A percentile compares a stretch with the other conserved stretches of the same genome.
phyloP scores from a whole-genome alignment of 2,329 filamentous ascomycete genomes.

The Paraphoma chrysanthemicola region DNA sequence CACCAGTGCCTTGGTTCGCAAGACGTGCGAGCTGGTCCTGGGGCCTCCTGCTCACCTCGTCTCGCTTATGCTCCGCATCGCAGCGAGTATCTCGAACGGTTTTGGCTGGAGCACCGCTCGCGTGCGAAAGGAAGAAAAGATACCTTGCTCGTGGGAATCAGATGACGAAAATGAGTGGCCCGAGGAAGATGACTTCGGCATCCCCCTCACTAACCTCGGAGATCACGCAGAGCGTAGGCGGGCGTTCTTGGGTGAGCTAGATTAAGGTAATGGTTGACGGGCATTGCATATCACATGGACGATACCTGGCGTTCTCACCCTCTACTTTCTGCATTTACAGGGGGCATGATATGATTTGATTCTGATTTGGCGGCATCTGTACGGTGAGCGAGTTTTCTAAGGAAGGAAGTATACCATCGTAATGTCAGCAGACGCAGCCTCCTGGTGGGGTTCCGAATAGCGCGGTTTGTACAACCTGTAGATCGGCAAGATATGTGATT shows the following conservation, averaged over 20 bases:
- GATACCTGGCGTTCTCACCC: slow-evolving; percentile 26
- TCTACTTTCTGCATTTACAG: slow-evolving; percentile 29
- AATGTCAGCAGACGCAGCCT: neutral
- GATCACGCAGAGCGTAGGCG: slow-evolving; percentile 28
- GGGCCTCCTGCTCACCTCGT: slow-evolving; percentile 82
- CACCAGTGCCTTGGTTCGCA: slow-evolving; percentile 70
- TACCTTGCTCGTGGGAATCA: slow-evolving; percentile 64
- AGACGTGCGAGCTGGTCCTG: slow-evolving; percentile 77
- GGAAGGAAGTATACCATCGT: slow-evolving; percentile 4
- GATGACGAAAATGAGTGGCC: slow-evolving; percentile 60
- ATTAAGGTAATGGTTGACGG: slow-evolving; percentile 21
- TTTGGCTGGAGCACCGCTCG: slow-evolving; percentile 45
- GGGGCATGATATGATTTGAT: slow-evolving; percentile 24
- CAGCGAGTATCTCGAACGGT: slow-evolving; percentile 70
- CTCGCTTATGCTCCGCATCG: slow-evolving; percentile 80
- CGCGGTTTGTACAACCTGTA: neutral
- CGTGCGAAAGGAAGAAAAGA: slow-evolving; percentile 37
- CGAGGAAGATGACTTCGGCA: slow-evolving; percentile 66
- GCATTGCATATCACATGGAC: slow-evolving; percentile 20
- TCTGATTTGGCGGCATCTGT: slow-evolving; percentile 18
- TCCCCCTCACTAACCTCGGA: slow-evolving; percentile 50
- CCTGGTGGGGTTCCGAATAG: neutral
- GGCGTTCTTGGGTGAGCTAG: slow-evolving; percentile 33
- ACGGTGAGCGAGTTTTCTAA: slow-evolving; percentile 17
- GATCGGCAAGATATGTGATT: neutral